Conservation (phyloP, 2,329 filamentous ascomycete species). For the Sarocladiaceae sp. region DNA sequence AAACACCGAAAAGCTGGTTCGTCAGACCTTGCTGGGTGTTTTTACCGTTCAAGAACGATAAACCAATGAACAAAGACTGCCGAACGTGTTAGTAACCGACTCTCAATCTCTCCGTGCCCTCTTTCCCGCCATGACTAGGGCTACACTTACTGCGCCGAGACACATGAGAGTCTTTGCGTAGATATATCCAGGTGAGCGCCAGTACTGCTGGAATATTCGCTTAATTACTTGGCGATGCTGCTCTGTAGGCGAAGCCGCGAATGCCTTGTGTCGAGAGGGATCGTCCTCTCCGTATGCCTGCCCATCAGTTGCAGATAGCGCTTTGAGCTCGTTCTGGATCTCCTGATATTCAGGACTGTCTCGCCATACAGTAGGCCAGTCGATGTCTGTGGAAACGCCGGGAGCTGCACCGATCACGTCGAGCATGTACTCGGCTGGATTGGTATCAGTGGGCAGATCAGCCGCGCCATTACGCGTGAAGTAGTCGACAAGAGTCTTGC, state of each 20-base stretch:
- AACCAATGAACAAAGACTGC: background rate
- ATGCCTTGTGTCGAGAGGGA: constrained; percentile 30
- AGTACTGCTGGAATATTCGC: constrained; percentile 74
- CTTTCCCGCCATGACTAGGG: too few species aligned
- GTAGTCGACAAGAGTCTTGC: constrained; percentile 41
- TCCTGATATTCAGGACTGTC: constrained; percentile 24
- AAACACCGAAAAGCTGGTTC: constrained; percentile 67
- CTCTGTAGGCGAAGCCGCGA: too few species aligned
- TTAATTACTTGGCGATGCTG: constrained; percentile 58
- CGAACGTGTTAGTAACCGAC: background rate
- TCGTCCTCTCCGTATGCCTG: background rate
- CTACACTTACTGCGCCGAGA: constrained; percentile 23
- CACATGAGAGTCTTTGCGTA: constrained; percentile 64
- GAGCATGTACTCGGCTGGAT: constrained; percentile 68
- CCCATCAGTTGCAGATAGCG: constrained; percentile 15
- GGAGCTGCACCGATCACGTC: constrained; percentile 39
- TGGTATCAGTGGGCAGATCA: constrained; percentile 48
- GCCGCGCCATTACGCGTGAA: constrained; percentile 59
- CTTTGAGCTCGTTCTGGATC: constrained; percentile 26
- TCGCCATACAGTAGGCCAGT: constrained; percentile 34
- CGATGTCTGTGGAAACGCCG: constrained; percentile 37
- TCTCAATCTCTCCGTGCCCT: background rate
- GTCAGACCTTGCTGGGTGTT: constrained; percentile 2
- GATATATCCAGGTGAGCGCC: constrained; percentile 72
- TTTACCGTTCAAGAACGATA: too few species aligned